A percentile compares a stretch with the other conserved stretches of the same genome.
phyloP scores from a whole-genome alignment of 2,329 filamentous ascomycete species.

The Teratosphaeria epicoccoides region DNA sequence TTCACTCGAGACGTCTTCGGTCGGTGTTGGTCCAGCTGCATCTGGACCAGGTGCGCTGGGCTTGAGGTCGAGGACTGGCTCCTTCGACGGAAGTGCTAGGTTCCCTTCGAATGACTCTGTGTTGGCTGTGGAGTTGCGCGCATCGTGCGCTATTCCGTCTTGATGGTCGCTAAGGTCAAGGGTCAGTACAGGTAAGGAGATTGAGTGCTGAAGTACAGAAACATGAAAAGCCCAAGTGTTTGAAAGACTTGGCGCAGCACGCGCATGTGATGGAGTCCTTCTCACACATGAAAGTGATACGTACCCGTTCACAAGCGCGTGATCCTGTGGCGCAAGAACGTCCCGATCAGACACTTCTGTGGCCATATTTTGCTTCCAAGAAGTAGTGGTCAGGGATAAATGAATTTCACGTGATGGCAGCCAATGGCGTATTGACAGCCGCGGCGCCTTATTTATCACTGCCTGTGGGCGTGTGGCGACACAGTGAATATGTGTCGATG shows the following conservation, averaged over 20 bases:
- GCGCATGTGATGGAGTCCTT: not conserved
- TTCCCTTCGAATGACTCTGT: conserved; percentile 16
- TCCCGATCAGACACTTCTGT: conserved; percentile 7
- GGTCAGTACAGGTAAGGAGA: conserved; percentile 7
- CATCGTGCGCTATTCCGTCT: not conserved
- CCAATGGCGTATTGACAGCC: not conserved
- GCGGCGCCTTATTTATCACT: not conserved
- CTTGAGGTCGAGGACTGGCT: conserved; percentile 12
- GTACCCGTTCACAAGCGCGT: conserved; percentile 6
- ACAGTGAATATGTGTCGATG: not conserved
- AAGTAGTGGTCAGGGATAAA: not conserved
- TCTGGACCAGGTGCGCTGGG: conserved; percentile 11
- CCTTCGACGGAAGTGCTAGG: conserved; percentile 10
- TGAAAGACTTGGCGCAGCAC: no score
- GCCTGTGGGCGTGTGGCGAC: not conserved
- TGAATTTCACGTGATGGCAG: not conserved
- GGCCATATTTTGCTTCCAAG: conserved; percentile 6
- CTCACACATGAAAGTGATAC: not conserved
- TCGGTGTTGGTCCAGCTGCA: conserved; percentile 26
- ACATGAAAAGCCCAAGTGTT: no score
- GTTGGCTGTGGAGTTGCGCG: conserved; percentile 8
- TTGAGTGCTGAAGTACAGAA: no score
- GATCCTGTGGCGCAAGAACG: conserved; percentile 2
- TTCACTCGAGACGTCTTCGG: conserved; percentile 32
- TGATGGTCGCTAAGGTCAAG: conserved; percentile 5